Evolutionary conservation across 1,139 yeast genomes (phyloP).

Genomic region (Yamadazyma sp.): DNA sequence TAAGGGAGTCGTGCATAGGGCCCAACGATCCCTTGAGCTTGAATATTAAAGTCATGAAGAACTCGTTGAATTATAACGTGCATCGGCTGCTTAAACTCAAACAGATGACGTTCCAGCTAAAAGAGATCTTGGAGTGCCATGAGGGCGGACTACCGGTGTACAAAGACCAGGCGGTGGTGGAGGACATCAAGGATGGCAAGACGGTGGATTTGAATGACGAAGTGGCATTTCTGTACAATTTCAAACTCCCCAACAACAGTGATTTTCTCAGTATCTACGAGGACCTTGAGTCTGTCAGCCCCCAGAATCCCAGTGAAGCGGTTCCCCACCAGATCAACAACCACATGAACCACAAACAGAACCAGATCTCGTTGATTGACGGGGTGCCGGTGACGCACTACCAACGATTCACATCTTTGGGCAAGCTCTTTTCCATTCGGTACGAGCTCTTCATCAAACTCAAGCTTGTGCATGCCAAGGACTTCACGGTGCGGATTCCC

Average conservation of each 20-base stretch:
- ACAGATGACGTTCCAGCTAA: slow-evolving; percentile 46
- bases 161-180: slow-evolving; percentile 32
- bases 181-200: slow-evolving; percentile 27
- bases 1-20: slow-evolving; percentile 51
- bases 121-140: slow-evolving; percentile 49
- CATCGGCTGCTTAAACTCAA: slow-evolving; percentile 43
- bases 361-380: slow-evolving; percentile 24
- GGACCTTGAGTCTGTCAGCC: not conserved
- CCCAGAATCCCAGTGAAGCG: not conserved
- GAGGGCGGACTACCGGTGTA: slow-evolving; percentile 48
- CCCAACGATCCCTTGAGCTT: slow-evolving; percentile 47
- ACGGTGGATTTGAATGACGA: slow-evolving; percentile 28
- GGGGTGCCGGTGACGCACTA: slow-evolving; percentile 47
- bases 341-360: slow-evolving; percentile 14
- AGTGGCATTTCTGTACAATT: slow-evolving; percentile 26
- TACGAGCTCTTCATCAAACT: slow-evolving; percentile 52
- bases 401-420: slow-evolving; percentile 50
- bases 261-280: slow-evolving; percentile 33
- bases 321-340: slow-evolving; percentile 14
- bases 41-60: slow-evolving; percentile 37
- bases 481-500: slow-evolving; percentile 50
- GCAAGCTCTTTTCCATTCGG: slow-evolving; percentile 51
- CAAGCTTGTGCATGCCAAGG: slow-evolving; percentile 50
- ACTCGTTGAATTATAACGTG: slow-evolving; percentile 32
- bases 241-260: slow-evolving; percentile 38